A percentile compares a stretch with the other conserved stretches of the same genome.
Conservation (phyloP, 2,329 filamentous ascomycete species). For the Periconia macrospinosa region DNA sequence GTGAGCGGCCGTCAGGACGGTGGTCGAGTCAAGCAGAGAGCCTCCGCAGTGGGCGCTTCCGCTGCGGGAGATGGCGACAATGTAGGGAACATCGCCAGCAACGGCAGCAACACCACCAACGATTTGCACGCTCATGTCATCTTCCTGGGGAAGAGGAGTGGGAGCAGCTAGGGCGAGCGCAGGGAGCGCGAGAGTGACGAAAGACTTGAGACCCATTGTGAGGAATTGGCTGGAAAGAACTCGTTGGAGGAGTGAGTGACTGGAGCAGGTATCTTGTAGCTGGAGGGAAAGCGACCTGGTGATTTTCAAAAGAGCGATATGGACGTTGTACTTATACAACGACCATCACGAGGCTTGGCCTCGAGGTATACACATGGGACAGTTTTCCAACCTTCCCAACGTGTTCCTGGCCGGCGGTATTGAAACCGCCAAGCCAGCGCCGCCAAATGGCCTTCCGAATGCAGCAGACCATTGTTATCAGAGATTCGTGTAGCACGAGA, state of each 20-base stretch:
- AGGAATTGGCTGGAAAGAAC: background rate
- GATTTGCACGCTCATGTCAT: slow-evolving; percentile 12
- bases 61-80: slow-evolving; percentile 22
- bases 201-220: slow-evolving; percentile 11
- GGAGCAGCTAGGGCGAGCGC: slow-evolving; percentile 22
- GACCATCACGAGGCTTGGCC: background rate
- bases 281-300: slow-evolving; percentile 23
- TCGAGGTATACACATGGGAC: slow-evolving; percentile 1
- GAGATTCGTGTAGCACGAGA: slow-evolving; percentile 1
- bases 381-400: slow-evolving; percentile 15
- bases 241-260: slow-evolving; percentile 5
- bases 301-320: slow-evolving; percentile 7
- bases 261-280: slow-evolving; percentile 7
- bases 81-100: slow-evolving; percentile 32
- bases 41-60: slow-evolving; percentile 33
- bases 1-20: slow-evolving; percentile 32
- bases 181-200: slow-evolving; percentile 25
- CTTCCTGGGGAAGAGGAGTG: slow-evolving; percentile 26
- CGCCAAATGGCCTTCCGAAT: slow-evolving; percentile 21
- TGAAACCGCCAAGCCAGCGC: slow-evolving; percentile 18
- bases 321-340: slow-evolving; percentile 19
- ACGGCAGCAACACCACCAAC: slow-evolving; percentile 28
- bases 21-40: slow-evolving; percentile 28
- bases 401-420: slow-evolving; percentile 4
- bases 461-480: slow-evolving; percentile 6